Conservation (phyloP, 2,329 filamentous ascomycete genomes). For the Pseudopithomyces maydicus region DNA sequence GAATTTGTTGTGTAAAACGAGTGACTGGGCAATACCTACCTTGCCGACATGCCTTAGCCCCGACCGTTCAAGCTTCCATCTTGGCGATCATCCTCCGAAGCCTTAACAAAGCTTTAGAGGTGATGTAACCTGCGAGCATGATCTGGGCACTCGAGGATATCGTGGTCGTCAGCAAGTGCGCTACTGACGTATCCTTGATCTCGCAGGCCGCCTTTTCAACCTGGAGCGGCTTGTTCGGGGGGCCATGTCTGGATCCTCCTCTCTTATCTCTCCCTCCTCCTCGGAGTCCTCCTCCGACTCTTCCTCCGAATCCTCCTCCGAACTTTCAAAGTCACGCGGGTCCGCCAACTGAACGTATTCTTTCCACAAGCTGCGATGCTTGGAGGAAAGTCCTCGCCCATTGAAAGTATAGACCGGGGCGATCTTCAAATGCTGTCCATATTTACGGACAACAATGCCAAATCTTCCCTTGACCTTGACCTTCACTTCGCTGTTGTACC, state of each 20-base stretch:
- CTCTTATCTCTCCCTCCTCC: not conserved
- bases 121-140: constrained; percentile 18
- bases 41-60: not conserved
- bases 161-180: constrained; percentile 9
- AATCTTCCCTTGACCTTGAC: constrained; percentile 16
- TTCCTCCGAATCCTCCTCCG: not conserved
- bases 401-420: constrained; percentile 13
- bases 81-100: constrained; percentile 7
- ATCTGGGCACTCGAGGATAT: constrained; percentile 15
- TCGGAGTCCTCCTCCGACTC: not conserved
- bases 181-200: not conserved
- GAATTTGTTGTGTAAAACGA: not conserved
- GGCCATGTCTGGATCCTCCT: not conserved
- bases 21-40: not conserved
- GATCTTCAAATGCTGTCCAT: constrained; percentile 7
- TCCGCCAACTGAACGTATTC: constrained; percentile 15
- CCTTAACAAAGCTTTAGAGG: constrained; percentile 3
- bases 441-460: constrained; percentile 12
- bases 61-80: not conserved
- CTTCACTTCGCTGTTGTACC: not conserved
- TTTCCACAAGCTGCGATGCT: constrained; percentile 2
- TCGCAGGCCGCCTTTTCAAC: constrained; percentile 3
- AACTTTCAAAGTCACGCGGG: not conserved
- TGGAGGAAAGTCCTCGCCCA: constrained; percentile 3
- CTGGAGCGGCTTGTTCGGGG: constrained; percentile 7